Evolutionary conservation across 2,329 filamentous ascomycete species (phyloP).

Genomic region (Epicoccum sorghinum): DNA sequence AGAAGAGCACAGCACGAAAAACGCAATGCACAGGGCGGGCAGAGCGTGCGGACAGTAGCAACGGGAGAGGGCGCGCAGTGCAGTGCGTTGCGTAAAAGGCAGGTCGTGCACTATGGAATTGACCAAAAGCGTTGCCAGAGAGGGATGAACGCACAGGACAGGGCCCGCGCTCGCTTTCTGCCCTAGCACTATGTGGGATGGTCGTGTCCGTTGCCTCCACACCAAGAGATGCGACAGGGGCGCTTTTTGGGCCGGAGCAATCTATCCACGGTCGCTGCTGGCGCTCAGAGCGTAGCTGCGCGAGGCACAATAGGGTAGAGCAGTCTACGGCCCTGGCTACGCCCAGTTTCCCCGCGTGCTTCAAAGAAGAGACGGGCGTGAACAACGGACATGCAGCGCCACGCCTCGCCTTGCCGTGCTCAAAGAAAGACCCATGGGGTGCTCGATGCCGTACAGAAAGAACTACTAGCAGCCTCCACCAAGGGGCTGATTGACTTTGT

Average conservation of each 20-base stretch:
- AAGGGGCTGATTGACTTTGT: constrained; percentile 13
- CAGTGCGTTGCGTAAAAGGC: constrained; percentile 4
- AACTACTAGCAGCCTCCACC: neutral
- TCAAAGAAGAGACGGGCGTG: neutral
- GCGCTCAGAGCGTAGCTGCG: constrained; percentile 1
- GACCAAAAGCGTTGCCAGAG: constrained; percentile 12
- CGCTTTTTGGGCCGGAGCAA: constrained; percentile 11
- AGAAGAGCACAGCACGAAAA: neutral
- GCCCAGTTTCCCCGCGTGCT: constrained; percentile 12
- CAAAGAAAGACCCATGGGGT: neutral
- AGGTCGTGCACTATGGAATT: constrained; percentile 16
- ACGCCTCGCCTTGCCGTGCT: neutral
- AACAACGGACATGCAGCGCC: constrained; percentile 14
- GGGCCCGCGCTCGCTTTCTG: constrained; percentile 13
- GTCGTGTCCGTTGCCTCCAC: constrained; percentile 9
- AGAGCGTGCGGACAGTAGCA: neutral
- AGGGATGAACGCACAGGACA: constrained; percentile 18
- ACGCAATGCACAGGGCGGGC: neutral
- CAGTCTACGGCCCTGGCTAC: neutral
- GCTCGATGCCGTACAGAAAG: neutral
- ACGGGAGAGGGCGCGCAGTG: constrained; percentile 4
- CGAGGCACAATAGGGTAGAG: neutral
- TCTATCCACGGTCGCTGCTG: constrained; percentile 9
- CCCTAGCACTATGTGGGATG: constrained; percentile 13
- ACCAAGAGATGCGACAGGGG: constrained; percentile 16